A percentile compares a stretch with the other conserved stretches of the same genome.
Conservation (phyloP, 495 filamentous ascomycete species). For the Penicillium cinerascens region DNA sequence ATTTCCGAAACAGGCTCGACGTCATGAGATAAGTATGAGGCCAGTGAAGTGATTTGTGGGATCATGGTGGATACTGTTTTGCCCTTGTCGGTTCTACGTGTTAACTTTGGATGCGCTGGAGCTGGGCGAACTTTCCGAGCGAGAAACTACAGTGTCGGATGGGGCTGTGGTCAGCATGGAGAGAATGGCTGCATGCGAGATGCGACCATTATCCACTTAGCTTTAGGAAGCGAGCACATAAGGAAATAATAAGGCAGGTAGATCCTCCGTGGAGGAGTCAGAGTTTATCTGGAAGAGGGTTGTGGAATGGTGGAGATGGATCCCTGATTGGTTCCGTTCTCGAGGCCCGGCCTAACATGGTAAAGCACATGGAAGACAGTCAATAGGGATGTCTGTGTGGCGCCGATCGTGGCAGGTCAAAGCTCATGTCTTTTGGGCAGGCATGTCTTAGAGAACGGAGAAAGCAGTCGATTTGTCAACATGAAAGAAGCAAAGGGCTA, state of each 20-base stretch:
- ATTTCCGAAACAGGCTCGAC: not conserved
- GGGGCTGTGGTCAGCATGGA: not conserved
- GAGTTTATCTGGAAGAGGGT: conserved; percentile 1
- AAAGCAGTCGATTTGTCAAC: not conserved
- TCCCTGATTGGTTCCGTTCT: not conserved
- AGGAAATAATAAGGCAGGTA: not conserved
- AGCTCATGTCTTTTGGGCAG: not conserved
- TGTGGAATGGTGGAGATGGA: not conserved
- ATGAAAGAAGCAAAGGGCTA: not conserved
- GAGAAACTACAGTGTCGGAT: not conserved
- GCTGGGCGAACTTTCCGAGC: not conserved
- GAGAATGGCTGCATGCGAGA: not conserved
- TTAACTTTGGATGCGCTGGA: not conserved
- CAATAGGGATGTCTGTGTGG: not conserved
- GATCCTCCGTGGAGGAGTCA: not conserved
- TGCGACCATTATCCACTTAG: not conserved
- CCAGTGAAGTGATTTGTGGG: not conserved
- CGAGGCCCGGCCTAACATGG: not conserved
- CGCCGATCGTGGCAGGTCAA: conserved; percentile 4
- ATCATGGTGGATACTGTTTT: not conserved
- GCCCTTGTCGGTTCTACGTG: not conserved
- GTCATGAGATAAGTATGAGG: not conserved
- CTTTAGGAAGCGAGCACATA: not conserved
- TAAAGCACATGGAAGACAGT: conserved; percentile 1
- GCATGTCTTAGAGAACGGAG: not conserved